Conservation (phyloP, 2,329 filamentous ascomycete species). For the Lasiodiplodia gonubiensis region DNA sequence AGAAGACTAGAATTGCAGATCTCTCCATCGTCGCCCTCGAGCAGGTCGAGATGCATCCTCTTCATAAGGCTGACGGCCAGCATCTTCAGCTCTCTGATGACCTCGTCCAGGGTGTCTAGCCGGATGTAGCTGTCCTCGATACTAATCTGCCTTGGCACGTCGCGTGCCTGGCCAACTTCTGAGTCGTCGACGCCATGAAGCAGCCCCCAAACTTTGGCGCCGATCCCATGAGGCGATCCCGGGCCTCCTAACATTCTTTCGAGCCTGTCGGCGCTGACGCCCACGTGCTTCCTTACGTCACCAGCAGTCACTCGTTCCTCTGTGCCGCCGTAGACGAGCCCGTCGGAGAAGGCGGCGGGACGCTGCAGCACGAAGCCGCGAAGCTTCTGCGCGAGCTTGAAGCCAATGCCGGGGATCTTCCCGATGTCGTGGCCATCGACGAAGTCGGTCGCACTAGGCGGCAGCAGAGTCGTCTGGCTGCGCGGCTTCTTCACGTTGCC, state of each 20-base stretch:
- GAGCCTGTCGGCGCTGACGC: conserved; percentile 68
- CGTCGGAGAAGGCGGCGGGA: conserved; percentile 50
- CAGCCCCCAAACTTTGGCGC: conserved; percentile 74
- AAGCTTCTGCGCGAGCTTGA: conserved; percentile 73
- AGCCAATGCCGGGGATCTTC: conserved; percentile 84
- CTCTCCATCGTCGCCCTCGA: conserved; percentile 54
- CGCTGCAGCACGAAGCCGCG: conserved; percentile 64
- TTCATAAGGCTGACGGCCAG: conserved; percentile 73
- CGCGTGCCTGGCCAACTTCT: conserved; percentile 73
- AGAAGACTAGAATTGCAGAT: not conserved
- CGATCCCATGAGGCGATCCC: conserved; percentile 73
- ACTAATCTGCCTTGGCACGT: conserved; percentile 84
- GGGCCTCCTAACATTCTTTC: conserved; percentile 73
- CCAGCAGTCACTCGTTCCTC: conserved; percentile 38
- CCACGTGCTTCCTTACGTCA: conserved; percentile 67
- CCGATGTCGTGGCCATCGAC: conserved; percentile 78
- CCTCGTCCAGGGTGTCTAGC: conserved; percentile 67
- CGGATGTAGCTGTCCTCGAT: conserved; percentile 90
- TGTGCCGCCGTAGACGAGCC: conserved; percentile 56
- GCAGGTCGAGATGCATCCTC: conserved; percentile 79
- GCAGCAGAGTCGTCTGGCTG: conserved; percentile 82
- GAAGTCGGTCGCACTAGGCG: conserved; percentile 71
- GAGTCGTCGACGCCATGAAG: conserved; percentile 80
- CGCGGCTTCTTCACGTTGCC: conserved; percentile 86
- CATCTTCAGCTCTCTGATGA: conserved; percentile 70